Percentiles rank a stretch among this genome's conserved stretches.
These are phyloP conservation scores for Circinella umbellata DNA, from an alignment of 371 early-diverging fungal genomes.

Conservation along the genomic window DNA sequence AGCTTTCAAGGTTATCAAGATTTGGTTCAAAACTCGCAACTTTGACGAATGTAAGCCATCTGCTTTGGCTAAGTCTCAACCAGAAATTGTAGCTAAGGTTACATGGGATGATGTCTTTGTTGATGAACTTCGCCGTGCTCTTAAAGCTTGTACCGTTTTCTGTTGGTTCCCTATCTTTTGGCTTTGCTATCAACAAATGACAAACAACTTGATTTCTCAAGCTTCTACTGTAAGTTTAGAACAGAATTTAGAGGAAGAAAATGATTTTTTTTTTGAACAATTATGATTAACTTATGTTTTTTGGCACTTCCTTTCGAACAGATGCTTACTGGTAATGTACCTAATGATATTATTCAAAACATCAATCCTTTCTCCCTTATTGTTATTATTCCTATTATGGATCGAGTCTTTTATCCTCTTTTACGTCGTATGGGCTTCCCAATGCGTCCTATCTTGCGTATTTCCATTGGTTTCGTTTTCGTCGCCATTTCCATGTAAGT, in stretches of 20 bases:
- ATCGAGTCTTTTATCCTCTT: conserved; percentile 67
- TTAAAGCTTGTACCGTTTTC: conserved; percentile 78
- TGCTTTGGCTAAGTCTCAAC: conserved; percentile 31
- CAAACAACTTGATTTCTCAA: conserved; percentile 77
- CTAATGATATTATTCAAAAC: conserved; percentile 65
- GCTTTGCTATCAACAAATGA: conserved; percentile 79
- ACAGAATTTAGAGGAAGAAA: too few species aligned
- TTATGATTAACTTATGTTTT: too few species aligned
- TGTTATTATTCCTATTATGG: conserved; percentile 74
- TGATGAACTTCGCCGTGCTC: conserved; percentile 65
- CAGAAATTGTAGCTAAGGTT: conserved; percentile 35
- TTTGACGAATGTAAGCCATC: conserved; percentile 49
- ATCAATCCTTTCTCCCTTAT: conserved; percentile 69
- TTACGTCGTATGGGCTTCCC: conserved; percentile 63
- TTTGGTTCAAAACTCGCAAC: conserved; percentile 33
- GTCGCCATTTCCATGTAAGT: conserved; percentile 61
- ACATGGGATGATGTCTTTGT: conserved; percentile 80
- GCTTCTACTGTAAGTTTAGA: conserved; percentile 40
- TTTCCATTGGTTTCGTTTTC: conserved; percentile 70
- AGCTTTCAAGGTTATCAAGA: conserved; percentile 27
- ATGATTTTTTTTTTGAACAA: too few species aligned
- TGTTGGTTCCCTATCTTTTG: conserved; percentile 80
- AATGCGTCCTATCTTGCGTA: conserved; percentile 71
- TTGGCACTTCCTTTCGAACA: background rate
- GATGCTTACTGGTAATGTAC: conserved; percentile 71